A percentile compares a stretch with the other conserved stretches of the same genome.
These are phyloP conservation scores for Ilex asprella DNA, from an alignment of 257 asterid species.

Conservation along the genomic window DNA sequence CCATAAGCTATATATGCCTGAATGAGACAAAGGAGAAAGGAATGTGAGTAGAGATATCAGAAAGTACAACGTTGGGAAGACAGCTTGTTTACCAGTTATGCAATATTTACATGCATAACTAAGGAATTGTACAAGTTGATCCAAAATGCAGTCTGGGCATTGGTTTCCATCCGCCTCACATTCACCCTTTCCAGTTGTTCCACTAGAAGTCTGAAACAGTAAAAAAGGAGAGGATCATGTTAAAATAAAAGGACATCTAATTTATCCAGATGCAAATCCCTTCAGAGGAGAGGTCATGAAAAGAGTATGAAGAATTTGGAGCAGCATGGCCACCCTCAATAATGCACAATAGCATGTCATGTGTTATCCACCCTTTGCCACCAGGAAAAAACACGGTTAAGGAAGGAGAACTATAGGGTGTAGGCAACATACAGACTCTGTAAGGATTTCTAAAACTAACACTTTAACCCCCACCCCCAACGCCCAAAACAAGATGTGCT, in stretches of 20 bases:
- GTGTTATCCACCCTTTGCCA: no score
- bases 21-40: slow-evolving; percentile 9
- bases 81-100: slow-evolving; percentile 1
- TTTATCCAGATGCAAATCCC: background rate
- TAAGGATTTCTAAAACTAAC: no score
- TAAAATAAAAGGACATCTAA: background rate
- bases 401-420: no score
- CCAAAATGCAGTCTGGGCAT: slow-evolving; percentile 53
- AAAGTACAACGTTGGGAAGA: background rate
- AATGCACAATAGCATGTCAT: no score
- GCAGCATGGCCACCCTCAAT: background rate
- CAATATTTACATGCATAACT: slow-evolving; percentile 48
- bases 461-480: no score
- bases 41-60: slow-evolving; percentile 9
- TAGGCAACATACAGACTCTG: no score
- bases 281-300: background rate
- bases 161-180: slow-evolving; percentile 36
- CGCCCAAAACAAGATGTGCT: no score
- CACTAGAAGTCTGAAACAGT: slow-evolving; percentile 40
- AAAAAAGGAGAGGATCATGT: background rate
- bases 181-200: slow-evolving; percentile 51
- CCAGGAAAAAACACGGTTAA: no score
- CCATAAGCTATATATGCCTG: slow-evolving; percentile 61
- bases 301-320: background rate
- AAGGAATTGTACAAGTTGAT: slow-evolving; percentile 60